Evolutionary conservation across 2,329 filamentous ascomycete species (phyloP).

Genomic region (Pseudofabraea citricarpa): DNA sequence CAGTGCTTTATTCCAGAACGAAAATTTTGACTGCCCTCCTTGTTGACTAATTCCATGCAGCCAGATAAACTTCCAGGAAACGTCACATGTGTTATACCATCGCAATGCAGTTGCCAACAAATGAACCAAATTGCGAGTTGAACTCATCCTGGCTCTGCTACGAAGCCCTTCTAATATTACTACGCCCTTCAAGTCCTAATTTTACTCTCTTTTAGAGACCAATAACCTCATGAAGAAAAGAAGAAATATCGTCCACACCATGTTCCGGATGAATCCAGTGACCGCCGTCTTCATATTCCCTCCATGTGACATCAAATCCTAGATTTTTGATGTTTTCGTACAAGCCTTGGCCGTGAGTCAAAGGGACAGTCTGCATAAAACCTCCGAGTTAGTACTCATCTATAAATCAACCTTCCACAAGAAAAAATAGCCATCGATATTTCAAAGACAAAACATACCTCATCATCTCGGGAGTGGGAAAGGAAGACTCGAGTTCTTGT

Average conservation of each 20-base stretch:
- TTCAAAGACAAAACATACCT: slow-evolving; percentile 15
- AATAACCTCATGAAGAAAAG: slow-evolving; percentile 3
- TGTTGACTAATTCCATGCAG: too few relatives aligned
- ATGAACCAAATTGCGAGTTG: too few relatives aligned
- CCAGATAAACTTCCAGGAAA: too few relatives aligned
- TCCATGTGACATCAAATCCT: slow-evolving; percentile 34
- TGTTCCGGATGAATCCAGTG: slow-evolving; percentile 38
- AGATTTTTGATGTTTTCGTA: slow-evolving; percentile 2
- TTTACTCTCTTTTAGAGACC: neutral
- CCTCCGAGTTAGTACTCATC: neutral
- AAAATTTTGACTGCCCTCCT: too few relatives aligned
- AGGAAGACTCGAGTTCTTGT: slow-evolving; percentile 36
- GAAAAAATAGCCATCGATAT: neutral
- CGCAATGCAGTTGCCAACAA: too few relatives aligned
- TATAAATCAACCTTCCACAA: neutral
- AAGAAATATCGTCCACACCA: slow-evolving; percentile 33
- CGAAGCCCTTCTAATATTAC: too few relatives aligned
- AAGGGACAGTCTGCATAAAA: slow-evolving; percentile 1
- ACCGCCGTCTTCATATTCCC: slow-evolving; percentile 34
- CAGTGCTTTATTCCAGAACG: too few relatives aligned
- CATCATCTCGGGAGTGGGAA: slow-evolving; percentile 39
- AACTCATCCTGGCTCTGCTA: too few relatives aligned
- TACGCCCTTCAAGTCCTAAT: too few relatives aligned
- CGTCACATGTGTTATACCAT: too few relatives aligned
- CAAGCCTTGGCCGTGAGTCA: slow-evolving; percentile 1